Evolutionary conservation across 2,329 filamentous ascomycete genomes (phyloP).

Genomic region (Didymella exigua): DNA sequence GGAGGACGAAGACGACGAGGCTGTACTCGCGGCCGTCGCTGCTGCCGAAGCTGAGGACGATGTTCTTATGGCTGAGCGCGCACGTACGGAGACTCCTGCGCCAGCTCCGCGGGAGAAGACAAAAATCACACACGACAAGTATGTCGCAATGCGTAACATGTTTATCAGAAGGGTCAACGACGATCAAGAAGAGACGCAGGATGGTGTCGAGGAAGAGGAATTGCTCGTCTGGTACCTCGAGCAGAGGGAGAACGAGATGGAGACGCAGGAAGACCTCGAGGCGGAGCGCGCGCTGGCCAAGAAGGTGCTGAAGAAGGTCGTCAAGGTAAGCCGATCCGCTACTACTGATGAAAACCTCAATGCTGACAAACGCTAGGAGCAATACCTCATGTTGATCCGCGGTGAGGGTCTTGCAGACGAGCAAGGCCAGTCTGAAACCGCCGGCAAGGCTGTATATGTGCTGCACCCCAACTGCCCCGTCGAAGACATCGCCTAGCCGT

Average conservation of each 20-base stretch:
- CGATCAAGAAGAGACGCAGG: constrained; percentile 74
- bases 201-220: constrained; percentile 83
- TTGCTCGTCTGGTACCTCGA: constrained; percentile 91
- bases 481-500: constrained; percentile 58
- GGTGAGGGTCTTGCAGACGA: constrained; percentile 89
- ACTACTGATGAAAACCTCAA: not conserved
- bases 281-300: constrained; percentile 72
- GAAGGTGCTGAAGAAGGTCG: constrained; percentile 94
- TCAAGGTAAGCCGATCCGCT: constrained; percentile 71
- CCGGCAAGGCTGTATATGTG: constrained; percentile 73
- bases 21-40: constrained; percentile 58
- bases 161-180: constrained; percentile 83
- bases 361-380: constrained; percentile 55
- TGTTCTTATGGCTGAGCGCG: constrained; percentile 37
- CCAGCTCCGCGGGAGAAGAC: constrained; percentile 64
- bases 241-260: constrained; percentile 82
- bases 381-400: constrained; percentile 66
- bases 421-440: constrained; percentile 60
- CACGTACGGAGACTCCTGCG: constrained; percentile 47
- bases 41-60: constrained; percentile 55
- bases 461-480: constrained; percentile 92
- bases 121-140: constrained; percentile 95
- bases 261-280: constrained; percentile 80
- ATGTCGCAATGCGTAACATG: constrained; percentile 85
- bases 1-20: constrained; percentile 76